These are phyloP conservation scores for Alternaria atra DNA, from an alignment of 2,329 filamentous ascomycete genomes.

Conservation along the genomic window DNA sequence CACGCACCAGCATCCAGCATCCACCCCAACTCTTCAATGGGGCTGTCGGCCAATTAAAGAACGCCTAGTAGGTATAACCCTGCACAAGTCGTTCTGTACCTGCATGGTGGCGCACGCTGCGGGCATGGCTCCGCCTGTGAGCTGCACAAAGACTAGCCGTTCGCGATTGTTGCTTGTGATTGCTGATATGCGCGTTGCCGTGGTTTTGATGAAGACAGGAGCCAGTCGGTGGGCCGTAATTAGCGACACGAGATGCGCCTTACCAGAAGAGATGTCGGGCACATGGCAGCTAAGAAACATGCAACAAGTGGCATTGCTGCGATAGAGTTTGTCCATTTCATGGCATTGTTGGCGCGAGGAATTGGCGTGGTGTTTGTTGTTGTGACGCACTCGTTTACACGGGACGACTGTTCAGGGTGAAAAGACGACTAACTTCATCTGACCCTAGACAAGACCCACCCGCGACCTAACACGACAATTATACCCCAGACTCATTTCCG, in stretches of 20 bases:
- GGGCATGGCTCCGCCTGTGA: conserved; percentile 27
- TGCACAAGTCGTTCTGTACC: conserved; percentile 31
- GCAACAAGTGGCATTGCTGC: neutral
- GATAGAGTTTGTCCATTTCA: neutral
- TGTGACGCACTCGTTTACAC: conserved; percentile 17
- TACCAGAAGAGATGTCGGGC: neutral
- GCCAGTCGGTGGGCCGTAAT: conserved; percentile 1
- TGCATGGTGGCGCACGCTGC: conserved; percentile 28
- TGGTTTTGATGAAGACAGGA: conserved; percentile 8
- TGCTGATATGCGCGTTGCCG: conserved; percentile 17
- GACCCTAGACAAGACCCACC: conserved; percentile 1
- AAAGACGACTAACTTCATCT: conserved; percentile 8
- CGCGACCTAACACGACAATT: conserved; percentile 14
- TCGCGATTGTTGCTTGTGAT: conserved; percentile 20
- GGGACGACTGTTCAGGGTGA: conserved; percentile 16
- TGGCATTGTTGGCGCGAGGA: conserved; percentile 8
- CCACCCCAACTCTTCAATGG: conserved; percentile 24
- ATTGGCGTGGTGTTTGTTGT: conserved; percentile 14
- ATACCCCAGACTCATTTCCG: conserved; percentile 47
- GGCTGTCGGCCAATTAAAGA: conserved; percentile 27
- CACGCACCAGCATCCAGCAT: conserved; percentile 21
- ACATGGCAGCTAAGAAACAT: neutral
- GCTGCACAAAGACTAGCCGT: conserved; percentile 29
- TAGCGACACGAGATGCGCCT: conserved; percentile 5
- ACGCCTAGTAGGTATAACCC: conserved; percentile 13